Conservation (phyloP, 192 early-diverging fungal genomes). For the Backusella tuberculispora region DNA sequence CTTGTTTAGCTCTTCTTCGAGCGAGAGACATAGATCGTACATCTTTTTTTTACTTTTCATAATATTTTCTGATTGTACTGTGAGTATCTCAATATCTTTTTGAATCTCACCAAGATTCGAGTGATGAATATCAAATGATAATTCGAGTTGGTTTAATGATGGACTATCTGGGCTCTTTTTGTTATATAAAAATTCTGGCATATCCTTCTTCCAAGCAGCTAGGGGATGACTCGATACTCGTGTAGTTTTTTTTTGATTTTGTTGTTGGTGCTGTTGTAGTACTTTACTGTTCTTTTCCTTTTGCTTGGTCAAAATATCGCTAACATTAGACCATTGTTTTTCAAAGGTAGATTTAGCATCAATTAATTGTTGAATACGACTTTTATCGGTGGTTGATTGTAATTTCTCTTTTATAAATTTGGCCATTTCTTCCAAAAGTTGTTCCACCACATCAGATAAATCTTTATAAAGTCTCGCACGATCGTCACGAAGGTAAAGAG, state of each 20-base stretch:
- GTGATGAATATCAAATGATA: constrained; percentile 55
- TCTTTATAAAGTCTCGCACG: constrained; percentile 22
- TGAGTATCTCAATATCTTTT: constrained; percentile 47
- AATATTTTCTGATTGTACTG: constrained; percentile 42
- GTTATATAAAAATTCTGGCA: neutral
- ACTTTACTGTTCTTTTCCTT: neutral
- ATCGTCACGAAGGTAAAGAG: constrained; percentile 16
- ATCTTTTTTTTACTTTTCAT: constrained; percentile 48
- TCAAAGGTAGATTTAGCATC: neutral
- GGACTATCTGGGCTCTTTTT: neutral
- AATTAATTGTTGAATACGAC: neutral
- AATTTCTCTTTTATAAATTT: neutral
- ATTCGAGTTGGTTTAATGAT: constrained; percentile 52
- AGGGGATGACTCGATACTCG: neutral
- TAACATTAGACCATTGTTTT: neutral
- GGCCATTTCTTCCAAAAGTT: neutral
- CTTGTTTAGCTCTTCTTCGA: constrained; percentile 40
- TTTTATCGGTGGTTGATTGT: neutral
- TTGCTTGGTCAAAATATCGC: neutral
- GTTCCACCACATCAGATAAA: neutral
- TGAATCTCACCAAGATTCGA: constrained; percentile 57
- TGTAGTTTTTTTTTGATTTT: neutral
- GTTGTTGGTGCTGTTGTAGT: neutral
- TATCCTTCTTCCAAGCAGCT: neutral
- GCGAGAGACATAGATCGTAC: constrained; percentile 44